phyloP scores from a whole-genome alignment of 2,329 filamentous ascomycete species.

The Blastomyces emzantsi region DNA sequence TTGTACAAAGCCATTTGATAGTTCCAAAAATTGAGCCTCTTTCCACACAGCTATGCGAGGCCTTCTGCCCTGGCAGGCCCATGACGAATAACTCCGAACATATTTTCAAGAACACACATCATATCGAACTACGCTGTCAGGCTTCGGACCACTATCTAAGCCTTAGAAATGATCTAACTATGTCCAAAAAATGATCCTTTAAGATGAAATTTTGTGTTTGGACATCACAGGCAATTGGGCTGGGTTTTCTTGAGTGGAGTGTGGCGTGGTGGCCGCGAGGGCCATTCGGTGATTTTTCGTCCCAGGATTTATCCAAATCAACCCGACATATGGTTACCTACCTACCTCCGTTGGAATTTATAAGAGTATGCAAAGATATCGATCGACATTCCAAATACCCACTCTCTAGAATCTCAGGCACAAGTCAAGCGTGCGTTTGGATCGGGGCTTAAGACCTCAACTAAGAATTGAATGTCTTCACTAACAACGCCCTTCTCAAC shows the following conservation, averaged over 20 bases:
- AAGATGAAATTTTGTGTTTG: constrained; percentile 2
- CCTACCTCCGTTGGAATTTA: background rate
- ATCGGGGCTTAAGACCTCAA: constrained; percentile 14
- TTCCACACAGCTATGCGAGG: too few species aligned
- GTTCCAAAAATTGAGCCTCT: too few species aligned
- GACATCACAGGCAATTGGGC: background rate
- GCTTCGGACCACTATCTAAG: background rate
- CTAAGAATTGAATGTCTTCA: constrained; percentile 18
- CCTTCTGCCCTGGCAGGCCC: too few species aligned
- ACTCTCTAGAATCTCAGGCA: constrained; percentile 17
- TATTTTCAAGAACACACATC: too few species aligned
- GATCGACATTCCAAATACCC: constrained; percentile 12
- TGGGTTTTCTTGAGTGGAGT: background rate
- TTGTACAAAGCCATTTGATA: too few species aligned
- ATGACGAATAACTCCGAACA: too few species aligned
- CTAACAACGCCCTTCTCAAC: constrained; percentile 17
- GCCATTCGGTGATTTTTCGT: background rate
- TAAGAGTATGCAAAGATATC: background rate
- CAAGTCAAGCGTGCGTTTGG: constrained; percentile 13
- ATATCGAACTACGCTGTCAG: too few species aligned
- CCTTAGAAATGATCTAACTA: background rate
- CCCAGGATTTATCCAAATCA: constrained; percentile 2
- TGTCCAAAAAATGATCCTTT: background rate
- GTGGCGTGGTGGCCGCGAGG: background rate
- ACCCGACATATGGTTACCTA: background rate